A percentile compares a stretch with the other conserved stretches of the same genome.
Conservation (phyloP, 768 basidiomycete species). For the Naganishia vaughanmartiniae region DNA sequence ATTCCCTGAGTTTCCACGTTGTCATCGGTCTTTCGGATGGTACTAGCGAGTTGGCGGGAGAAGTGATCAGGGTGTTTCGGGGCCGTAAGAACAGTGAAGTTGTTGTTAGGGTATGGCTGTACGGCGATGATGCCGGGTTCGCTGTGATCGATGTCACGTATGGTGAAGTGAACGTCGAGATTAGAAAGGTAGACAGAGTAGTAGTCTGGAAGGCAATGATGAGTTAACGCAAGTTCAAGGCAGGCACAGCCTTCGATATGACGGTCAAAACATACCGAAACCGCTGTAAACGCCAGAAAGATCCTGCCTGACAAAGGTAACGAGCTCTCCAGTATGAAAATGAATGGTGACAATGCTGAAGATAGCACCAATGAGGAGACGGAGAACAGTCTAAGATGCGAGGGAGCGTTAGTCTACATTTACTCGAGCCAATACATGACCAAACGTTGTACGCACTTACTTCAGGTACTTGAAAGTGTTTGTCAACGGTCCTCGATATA, state of each 20-base stretch:
- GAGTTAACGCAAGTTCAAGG: background rate
- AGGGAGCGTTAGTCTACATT: background rate
- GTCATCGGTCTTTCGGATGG: constrained; percentile 48
- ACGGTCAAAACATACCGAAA: constrained; percentile 67
- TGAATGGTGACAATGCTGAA: constrained; percentile 68
- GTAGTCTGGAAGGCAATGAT: constrained; percentile 35
- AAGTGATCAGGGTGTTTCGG: constrained; percentile 72
- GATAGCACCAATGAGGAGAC: constrained; percentile 72
- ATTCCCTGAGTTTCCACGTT: constrained; percentile 30
- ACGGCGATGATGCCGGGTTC: constrained; percentile 47
- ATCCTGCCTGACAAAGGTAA: constrained; percentile 68
- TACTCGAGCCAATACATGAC: background rate
- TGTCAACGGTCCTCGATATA: constrained; percentile 69
- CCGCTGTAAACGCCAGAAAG: constrained; percentile 66
- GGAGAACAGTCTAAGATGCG: constrained; percentile 61
- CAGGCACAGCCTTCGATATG: constrained; percentile 50
- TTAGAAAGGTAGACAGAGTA: constrained; percentile 62
- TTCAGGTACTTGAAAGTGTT: constrained; percentile 74
- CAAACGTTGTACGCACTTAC: constrained; percentile 29
- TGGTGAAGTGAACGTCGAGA: constrained; percentile 31
- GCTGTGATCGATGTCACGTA: constrained; percentile 31
- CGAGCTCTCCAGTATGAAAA: constrained; percentile 75
- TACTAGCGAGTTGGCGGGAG: constrained; percentile 61
- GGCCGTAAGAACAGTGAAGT: constrained; percentile 63
- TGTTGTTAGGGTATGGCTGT: constrained; percentile 69